A percentile compares a stretch with the other conserved stretches of the same genome.
phyloP scores from a whole-genome alignment of 805 yeast genomes.

The Torulaspora gathmanii region DNA sequence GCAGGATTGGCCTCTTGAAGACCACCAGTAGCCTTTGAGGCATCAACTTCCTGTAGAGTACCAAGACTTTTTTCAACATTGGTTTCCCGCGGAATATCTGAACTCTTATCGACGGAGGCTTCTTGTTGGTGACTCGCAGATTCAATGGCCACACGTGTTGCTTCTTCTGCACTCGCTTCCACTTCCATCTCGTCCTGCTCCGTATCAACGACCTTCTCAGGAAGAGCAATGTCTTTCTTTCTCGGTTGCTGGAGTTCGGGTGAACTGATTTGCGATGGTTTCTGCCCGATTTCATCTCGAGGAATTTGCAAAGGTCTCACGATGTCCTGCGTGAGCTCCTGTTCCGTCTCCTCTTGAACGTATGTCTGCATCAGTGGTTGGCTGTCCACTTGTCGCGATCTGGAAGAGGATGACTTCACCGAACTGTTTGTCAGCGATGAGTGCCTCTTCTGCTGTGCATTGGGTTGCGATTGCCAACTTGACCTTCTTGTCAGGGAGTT shows the following conservation, averaged over 20 bases:
- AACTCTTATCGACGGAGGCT: background rate
- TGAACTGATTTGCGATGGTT: background rate
- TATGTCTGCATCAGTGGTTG: constrained; percentile 23
- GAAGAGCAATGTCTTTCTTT: background rate
- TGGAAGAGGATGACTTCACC: background rate
- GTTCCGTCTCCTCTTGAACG: constrained; percentile 28
- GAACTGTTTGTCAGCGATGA: constrained; percentile 11
- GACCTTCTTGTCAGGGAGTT: constrained; percentile 13
- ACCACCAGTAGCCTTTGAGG: background rate
- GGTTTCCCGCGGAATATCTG: background rate
- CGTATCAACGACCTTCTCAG: background rate
- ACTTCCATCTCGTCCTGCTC: background rate
- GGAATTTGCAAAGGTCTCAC: constrained; percentile 12
- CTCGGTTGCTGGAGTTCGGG: background rate
- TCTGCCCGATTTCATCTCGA: background rate
- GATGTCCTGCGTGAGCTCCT: constrained; percentile 19
- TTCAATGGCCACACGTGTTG: background rate
- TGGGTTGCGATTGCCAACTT: constrained; percentile 11
- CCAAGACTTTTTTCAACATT: background rate
- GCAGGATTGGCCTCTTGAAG: background rate
- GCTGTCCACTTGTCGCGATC: background rate
- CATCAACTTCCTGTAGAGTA: no score
- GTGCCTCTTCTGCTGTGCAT: constrained; percentile 11
- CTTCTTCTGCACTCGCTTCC: background rate
- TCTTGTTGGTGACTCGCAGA: background rate